phyloP scores from a whole-genome alignment of 2,329 filamentous ascomycete species.

The Didymella sp. region DNA sequence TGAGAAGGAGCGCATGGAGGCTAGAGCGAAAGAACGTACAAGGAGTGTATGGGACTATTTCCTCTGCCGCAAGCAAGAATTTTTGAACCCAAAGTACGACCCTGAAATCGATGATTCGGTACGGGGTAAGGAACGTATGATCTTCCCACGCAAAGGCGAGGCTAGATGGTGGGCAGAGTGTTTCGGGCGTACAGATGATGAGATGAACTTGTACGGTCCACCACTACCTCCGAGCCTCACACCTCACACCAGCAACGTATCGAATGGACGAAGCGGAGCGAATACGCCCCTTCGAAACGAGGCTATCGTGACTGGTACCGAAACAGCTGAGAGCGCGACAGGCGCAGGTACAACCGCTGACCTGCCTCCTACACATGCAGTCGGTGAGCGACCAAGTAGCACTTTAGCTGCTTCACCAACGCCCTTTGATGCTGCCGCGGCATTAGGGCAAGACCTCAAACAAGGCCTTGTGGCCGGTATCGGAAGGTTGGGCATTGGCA shows the following conservation, averaged over 20 bases:
- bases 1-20: conserved; percentile 83
- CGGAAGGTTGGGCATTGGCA: conserved; percentile 38
- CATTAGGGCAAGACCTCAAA: conserved; percentile 38
- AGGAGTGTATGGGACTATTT: conserved; percentile 97
- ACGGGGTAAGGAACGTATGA: conserved; percentile 79
- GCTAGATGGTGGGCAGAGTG: conserved; percentile 93
- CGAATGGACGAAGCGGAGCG: conserved; percentile 36
- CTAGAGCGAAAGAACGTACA: conserved; percentile 72
- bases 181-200: conserved; percentile 84
- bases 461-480: conserved; percentile 44
- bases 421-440: conserved; percentile 38
- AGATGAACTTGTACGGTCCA: conserved; percentile 77
- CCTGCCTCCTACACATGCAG: conserved; percentile 34
- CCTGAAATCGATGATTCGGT: conserved; percentile 76
- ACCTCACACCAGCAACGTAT: conserved; percentile 37
- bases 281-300: conserved; percentile 40
- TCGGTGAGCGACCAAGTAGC: conserved; percentile 22
- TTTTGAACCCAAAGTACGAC: conserved; percentile 82
- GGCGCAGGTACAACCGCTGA: conserved; percentile 40
- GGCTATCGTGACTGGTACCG: conserved; percentile 45
- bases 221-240: conserved; percentile 36
- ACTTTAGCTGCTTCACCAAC: conserved; percentile 22
- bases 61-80: conserved; percentile 78
- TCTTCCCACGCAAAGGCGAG: conserved; percentile 78
- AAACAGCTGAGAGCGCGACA: conserved; percentile 43